Base-by-base conservation (phyloP, 164 flowering plant genomes). In the Buxus sempervirens region DNA sequence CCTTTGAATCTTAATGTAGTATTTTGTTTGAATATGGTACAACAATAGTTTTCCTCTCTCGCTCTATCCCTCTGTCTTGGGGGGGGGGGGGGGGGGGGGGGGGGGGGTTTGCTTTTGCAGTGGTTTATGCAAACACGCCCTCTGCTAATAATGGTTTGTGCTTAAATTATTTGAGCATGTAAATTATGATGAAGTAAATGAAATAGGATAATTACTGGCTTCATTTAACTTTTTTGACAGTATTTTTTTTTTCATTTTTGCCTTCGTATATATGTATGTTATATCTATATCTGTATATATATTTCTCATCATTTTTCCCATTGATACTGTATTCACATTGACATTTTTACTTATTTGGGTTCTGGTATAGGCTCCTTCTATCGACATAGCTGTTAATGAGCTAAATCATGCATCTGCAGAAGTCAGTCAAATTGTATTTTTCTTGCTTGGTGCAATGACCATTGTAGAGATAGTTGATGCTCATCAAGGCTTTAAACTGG, bases 371-470 rank as follows among this genome's bases (percentile, higher is more conserved):
- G 99, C 97, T 64, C 99, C 99, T 60, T 92, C 99, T 65, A 85
- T 88, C 69, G 94, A 92, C 25, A 77, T 95, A 67, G 97, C 94
- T 79, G 93, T 89, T 62, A 70, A 83, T 61, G 94, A 95, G 83
- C 81, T 95, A 68, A 67, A 79, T 68, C 90, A 79, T 83, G 96
- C 99, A 73, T 86, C 94, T 75, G 96, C 88, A 22, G 99, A 92
- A 87, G 99, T 95, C 70, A 92, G 99, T 76, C 90, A 92, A 77
- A 88, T 95, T 48, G 99, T 95, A 22, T 95, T 95, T 82, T 95
- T 95, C 83, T 73, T 95, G 87, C 91, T 95, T 72, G 99, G 99
- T 72, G 99, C 99, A 80, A 92, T 92, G 99, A 95, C 99, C 66
- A 95, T 92, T 51, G 98, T 95, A 27, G 98, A 95, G 82, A 92